Base-by-base conservation (phyloP, 2,329 filamentous ascomycete genomes). In the Penicillium sp. region DNA sequence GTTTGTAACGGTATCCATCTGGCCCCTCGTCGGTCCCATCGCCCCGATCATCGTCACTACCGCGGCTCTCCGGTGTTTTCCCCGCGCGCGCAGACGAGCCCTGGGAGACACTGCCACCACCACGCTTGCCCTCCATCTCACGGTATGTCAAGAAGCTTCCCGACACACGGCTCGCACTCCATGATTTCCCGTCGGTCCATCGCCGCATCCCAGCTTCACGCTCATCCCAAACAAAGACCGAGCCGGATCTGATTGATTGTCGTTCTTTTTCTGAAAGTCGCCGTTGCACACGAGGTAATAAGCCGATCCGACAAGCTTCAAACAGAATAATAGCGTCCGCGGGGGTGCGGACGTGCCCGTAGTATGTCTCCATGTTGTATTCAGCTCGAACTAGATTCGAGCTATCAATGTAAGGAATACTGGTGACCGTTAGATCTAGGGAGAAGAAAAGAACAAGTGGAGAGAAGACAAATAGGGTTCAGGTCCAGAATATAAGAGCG, bases 201-300 rank as follows among this genome's bases (percentile, higher is more conserved):
- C 94, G 83, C 68, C 94, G 84, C 94, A 99, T 99, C 62, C 94
- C 94, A 10, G 94, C 94, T 79, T 99, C 94, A 65, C 93, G 83
- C 79, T 99, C 94, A 73, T 99, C 94, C 94, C 94, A 99, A n/a
- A 99, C 94, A 68, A 97, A 99, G 3, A 99, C 93, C 0, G 94
- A 99, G 41, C 94, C 94, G 1, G 93, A 96, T 68, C 91, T 88
- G 72, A 99, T 99, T 4, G 91, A 91, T 71, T 97, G 92, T 57
- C 94, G 85, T 77, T 99, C 94, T 77, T 97, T 97, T 75, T 99
- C 94, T 3, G 94, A 97, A 55, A 97, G 78, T 66, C 94, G 84
- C 63, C 94, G 84, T 78, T 97, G 94, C 5, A 99, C 94, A 62
- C 94, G 86, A 29, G 94, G 94, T 45, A 97, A 79, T 45, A 96